Base-by-base conservation (phyloP, 2,329 filamentous ascomycete species). In the Aspergillus terreus region DNA sequence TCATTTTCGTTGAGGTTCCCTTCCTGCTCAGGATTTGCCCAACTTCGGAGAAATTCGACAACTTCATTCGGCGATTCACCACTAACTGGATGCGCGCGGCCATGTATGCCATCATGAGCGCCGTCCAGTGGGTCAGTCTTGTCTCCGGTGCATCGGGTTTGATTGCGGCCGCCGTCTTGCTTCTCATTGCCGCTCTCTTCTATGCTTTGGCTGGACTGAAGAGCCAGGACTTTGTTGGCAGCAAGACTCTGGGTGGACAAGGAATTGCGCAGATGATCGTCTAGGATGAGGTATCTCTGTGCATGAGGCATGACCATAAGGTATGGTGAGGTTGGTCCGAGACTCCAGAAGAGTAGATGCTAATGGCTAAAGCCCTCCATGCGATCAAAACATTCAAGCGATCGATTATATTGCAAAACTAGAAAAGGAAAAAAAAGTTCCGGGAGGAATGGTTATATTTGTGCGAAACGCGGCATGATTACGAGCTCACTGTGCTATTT, bases 211-310 rank as follows among this genome's bases (percentile, higher is more conserved):
- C 75, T 17, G 75, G 63, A 33, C 33, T 76, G 50, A 76, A 66
- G 61, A 72, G 68, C 42, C 74, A 77, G 54, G 74, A 76, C 17
- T 76, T 77, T 48, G 66, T 75, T 21, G 67, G 73, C 76, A 96
- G 92, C 81, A 97, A 97, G 83, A 97, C 92, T 14, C 80, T 99
- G 48, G 94, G 94, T 60, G 94, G 94, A 48, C 87, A 90, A 61
- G 92, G 92, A 47, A 88, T 96, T 61, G 94, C 91, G 56, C 92
- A 96, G 78, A 96, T 97, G 92, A 96, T 97, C 75, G 91, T 97
- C 67, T 95, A 60, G 61, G n/a, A n/a, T n/a, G 50, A 25, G 19
- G 27, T 21, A 42, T 53, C 30, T 42, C 15, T 5, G 15, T 19
- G 40, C n/a, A 21, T 6, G 19, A 12, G 40, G 19, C 11, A 21